phyloP scores from a whole-genome alignment of 2,329 filamentous ascomycete genomes.

The Pseudocercospora crystallina region DNA sequence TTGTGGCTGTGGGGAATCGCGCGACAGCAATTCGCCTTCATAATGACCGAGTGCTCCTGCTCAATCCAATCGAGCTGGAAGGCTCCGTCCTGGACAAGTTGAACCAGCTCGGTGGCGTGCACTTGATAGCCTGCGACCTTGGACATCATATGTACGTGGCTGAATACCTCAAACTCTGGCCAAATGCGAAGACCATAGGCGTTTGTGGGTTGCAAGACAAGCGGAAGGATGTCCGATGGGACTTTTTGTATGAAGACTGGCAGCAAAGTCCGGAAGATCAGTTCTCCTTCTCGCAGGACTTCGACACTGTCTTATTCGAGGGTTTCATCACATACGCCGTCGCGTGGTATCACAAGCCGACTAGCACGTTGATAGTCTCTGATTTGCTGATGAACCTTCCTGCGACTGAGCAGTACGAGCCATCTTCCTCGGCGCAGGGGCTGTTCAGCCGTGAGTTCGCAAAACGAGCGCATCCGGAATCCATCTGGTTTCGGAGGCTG shows the following conservation, averaged over 20 bases:
- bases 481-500: conserved; percentile 13
- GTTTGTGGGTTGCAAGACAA: conserved; percentile 11
- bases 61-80: conserved; percentile 15
- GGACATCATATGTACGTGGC: conserved; percentile 19
- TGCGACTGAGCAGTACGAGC: conserved; percentile 9
- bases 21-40: conserved; percentile 15
- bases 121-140: conserved; percentile 19
- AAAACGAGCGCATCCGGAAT: conserved; percentile 9
- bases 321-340: conserved; percentile 20
- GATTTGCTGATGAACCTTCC: conserved; percentile 19
- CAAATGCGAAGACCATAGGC: conserved; percentile 16
- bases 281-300: conserved; percentile 6
- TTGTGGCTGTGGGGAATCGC: conserved; percentile 19
- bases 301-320: conserved; percentile 17
- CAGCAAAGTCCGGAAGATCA: conserved; percentile 5
- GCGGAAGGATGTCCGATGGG: conserved; percentile 15
- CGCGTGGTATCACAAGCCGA: conserved; percentile 20
- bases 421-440: conserved; percentile 7
- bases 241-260: conserved; percentile 13
- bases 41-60: conserved; percentile 11
- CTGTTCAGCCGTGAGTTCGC: conserved; percentile 9
- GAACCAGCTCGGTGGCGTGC: conserved; percentile 12
- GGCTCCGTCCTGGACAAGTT: conserved; percentile 9
- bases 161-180: conserved; percentile 14
- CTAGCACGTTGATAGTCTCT: conserved; percentile 13